phyloP scores from a whole-genome alignment of 768 basidiomycete genomes.

The Leccinum aurantiacum region DNA sequence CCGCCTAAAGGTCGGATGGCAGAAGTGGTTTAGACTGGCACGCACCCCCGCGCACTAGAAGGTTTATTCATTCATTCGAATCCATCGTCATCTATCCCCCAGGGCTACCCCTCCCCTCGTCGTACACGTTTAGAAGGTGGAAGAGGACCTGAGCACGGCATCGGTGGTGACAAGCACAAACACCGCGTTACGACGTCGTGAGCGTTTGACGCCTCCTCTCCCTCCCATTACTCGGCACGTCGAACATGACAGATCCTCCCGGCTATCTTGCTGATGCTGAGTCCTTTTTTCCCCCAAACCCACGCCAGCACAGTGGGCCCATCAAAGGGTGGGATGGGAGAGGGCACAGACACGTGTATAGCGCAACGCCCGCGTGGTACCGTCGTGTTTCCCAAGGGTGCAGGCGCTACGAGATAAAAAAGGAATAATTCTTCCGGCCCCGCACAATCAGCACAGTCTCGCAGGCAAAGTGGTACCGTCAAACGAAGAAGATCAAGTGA shows the following conservation, averaged over 20 bases:
- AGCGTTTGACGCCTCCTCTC: background rate
- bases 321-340: background rate
- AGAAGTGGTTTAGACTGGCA: conserved; percentile 2
- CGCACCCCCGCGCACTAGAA: background rate
- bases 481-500: background rate
- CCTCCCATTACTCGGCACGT: background rate
- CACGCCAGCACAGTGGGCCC: background rate
- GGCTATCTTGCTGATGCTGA: too few species aligned
- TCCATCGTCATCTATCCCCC: background rate
- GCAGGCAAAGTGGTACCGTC: background rate
- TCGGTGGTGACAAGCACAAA: conserved; percentile 5
- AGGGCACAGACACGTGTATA: conserved; percentile 5
- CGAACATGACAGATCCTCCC: background rate
- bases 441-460: conserved; percentile 1
- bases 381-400: background rate
- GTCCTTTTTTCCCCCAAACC: background rate
- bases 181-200: background rate
- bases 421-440: background rate
- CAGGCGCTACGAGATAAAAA: background rate
- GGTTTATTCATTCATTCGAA: background rate
- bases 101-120: background rate
- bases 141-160: conserved; percentile 5
- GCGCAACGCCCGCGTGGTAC: background rate
- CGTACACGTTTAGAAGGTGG: conserved; percentile 6
- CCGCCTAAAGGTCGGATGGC: background rate